These are phyloP conservation scores for Candida sojae DNA, from an alignment of 1,139 yeast genomes.

Conservation along the genomic window DNA sequence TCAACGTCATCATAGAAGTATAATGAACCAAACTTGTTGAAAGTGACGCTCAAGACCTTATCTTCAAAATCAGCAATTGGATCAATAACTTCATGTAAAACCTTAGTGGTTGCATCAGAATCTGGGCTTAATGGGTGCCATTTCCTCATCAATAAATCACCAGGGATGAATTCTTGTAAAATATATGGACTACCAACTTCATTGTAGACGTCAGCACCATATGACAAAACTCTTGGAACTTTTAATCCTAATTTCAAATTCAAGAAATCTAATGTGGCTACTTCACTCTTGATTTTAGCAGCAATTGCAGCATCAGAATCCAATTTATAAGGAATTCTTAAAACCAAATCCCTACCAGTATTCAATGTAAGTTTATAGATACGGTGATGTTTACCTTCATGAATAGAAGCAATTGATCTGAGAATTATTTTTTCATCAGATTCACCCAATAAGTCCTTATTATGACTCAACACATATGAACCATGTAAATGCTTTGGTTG, in stretches of 20 bases:
- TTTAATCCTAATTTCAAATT: conserved; percentile 51
- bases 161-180: conserved; percentile 75
- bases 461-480: conserved; percentile 33
- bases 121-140: conserved; percentile 79
- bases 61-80: conserved; percentile 65
- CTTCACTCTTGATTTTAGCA: conserved; percentile 80
- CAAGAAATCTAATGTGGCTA: conserved; percentile 87
- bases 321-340: conserved; percentile 83
- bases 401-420: conserved; percentile 77
- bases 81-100: conserved; percentile 56
- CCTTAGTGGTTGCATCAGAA: conserved; percentile 33
- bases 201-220: conserved; percentile 64
- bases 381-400: conserved; percentile 93
- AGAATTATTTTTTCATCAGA: conserved; percentile 47
- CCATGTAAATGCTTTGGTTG: conserved; percentile 34
- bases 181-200: conserved; percentile 72
- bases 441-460: conserved; percentile 15
- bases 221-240: conserved; percentile 77
- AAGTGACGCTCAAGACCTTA: conserved; percentile 51
- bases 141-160: conserved; percentile 78
- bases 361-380: conserved; percentile 70
- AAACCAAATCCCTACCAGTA: conserved; percentile 61
- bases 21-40: conserved; percentile 78
- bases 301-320: conserved; percentile 64
- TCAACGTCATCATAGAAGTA: conserved; percentile 69